phyloP scores from a whole-genome alignment of 306 rosid species.

The Vicia villosa region DNA sequence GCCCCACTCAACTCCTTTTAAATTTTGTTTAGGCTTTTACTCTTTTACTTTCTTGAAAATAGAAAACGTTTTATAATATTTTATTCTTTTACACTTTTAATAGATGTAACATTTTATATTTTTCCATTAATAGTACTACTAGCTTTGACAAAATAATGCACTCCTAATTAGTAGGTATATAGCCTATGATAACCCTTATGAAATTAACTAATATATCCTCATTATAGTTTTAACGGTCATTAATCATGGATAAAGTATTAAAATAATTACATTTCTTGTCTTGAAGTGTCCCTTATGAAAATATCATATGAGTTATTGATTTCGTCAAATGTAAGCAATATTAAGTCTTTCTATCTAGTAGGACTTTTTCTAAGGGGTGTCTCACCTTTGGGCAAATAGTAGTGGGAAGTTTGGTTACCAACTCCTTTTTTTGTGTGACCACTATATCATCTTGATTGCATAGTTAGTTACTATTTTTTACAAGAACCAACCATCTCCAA shows the following conservation, averaged over 20 bases:
- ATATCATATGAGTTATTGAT: conserved; percentile 42
- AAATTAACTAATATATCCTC: conserved; percentile 32
- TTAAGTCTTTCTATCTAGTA: conserved; percentile 32
- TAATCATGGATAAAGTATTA: conserved; percentile 5
- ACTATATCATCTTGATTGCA: conserved; percentile 25
- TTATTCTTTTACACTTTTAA: background rate
- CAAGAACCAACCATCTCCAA: background rate
- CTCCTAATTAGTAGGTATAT: conserved; percentile 1
- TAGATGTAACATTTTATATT: background rate
- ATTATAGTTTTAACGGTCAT: conserved; percentile 45
- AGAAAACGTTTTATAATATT: conserved; percentile 33
- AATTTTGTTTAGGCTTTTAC: conserved; percentile 38
- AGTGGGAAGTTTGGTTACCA: conserved; percentile 76
- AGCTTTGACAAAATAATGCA: background rate
- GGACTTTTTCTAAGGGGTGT: conserved; percentile 50
- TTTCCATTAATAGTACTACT: background rate
- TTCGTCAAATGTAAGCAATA: conserved; percentile 57
- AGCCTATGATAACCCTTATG: background rate
- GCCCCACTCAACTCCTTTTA: conserved; percentile 48
- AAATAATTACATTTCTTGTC: background rate
- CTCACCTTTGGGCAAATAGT: conserved; percentile 43
- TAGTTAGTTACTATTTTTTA: background rate
- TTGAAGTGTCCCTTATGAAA: conserved; percentile 16
- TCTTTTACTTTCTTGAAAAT: conserved; percentile 34
- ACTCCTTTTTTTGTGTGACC: conserved; percentile 65